Evolutionary conservation across 2,329 filamentous ascomycete genomes (phyloP), one percentile per base, ranked within the genome.

Genomic region (Colletotrichum viniferum): DNA sequence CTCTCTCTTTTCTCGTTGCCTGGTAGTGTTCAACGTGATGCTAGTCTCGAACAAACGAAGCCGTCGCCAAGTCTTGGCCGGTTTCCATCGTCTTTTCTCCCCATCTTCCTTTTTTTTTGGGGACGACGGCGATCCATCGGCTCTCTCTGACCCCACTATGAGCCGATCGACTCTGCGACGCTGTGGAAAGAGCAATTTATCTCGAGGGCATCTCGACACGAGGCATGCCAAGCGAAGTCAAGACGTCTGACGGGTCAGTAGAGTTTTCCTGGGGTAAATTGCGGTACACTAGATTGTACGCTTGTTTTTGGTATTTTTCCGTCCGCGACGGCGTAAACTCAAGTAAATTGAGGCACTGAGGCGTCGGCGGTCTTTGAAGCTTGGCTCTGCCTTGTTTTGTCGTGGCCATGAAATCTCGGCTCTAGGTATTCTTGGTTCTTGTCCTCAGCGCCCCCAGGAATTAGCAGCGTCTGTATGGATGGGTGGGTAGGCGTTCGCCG

Each of bases 191-290:
- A 32, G 73, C 63, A 75, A 73, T 75, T 64, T 73, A 75, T 68
- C 73, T 73, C 69, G 69, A 75, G 63, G 58, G 69, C 63, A 73
- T 63, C 14, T 68, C 63, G 62, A 75, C 63, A 68, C 63, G 69
- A 16, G 58, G 32, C 58, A 62, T 32, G 48, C 21, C 64, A 56
- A 43, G 56, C 55, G 18, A 55, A 61, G 36, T 30, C 28, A 43
- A 32, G 34, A 48, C 24, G 43, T 52, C 38, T 55, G 38, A 52
- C 43, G 43, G 43, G 43, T 52, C 26, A 26, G 58, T 52, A 52
- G 30, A 69, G 55, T 38, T 64, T 26, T 60, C 24, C 36, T 74
- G 52, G 69, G 62, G 73, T 58, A 72, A 12, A 72, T 67, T 75
- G 63, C 58, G 14, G 26, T 61, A 32, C 13, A 16, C 30, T 61